phyloP scores from a whole-genome alignment of 495 filamentous ascomycete genomes.

The Astrothelium subdiscretum region DNA sequence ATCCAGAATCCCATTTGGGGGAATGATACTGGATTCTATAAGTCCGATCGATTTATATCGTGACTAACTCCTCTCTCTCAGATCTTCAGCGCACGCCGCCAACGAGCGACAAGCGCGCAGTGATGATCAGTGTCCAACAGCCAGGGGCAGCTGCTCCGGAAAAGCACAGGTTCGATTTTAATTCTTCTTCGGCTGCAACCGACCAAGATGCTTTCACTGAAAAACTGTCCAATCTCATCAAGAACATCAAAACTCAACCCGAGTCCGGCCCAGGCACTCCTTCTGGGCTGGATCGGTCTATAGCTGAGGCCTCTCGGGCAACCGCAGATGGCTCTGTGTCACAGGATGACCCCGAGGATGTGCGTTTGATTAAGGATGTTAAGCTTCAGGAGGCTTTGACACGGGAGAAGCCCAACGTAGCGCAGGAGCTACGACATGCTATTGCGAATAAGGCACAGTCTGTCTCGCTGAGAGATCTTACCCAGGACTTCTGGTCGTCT shows the following conservation, averaged over 20 bases:
- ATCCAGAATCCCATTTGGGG: background rate
- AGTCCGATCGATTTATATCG: too few relatives aligned
- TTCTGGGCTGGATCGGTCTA: background rate
- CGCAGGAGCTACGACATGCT: background rate
- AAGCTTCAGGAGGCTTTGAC: background rate
- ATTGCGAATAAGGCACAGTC: constrained; percentile 59
- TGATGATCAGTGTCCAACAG: background rate
- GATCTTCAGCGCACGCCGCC: background rate
- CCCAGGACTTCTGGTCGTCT: constrained; percentile 85
- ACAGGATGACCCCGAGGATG: background rate
- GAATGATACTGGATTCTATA: background rate
- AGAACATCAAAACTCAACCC: background rate
- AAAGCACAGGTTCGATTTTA: background rate
- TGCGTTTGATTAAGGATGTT: background rate
- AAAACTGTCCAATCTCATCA: background rate
- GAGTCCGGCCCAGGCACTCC: background rate
- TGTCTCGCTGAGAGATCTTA: constrained; percentile 64
- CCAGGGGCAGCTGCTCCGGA: background rate
- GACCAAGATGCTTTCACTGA: background rate
- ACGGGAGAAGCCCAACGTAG: background rate
- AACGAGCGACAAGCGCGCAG: background rate
- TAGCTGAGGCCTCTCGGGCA: background rate
- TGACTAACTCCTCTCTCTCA: background rate
- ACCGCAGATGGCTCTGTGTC: background rate
- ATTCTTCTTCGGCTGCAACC: background rate